Evolutionary conservation across 345 rosid species (phyloP).

Genomic region (Corymbia maculata): DNA sequence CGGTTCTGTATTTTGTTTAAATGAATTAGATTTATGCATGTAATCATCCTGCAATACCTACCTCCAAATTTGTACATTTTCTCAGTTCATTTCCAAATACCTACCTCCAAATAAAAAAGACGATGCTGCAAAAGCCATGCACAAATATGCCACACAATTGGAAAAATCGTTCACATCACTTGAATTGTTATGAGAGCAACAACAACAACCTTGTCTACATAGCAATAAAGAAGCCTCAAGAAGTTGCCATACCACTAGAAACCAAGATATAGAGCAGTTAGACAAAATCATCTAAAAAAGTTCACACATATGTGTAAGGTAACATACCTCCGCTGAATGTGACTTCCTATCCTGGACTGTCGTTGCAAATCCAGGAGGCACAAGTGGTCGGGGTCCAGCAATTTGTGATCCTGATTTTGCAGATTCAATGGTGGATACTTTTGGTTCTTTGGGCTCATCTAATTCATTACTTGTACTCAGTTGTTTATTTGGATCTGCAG

Average conservation of each 20-base stretch:
- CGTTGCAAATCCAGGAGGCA: constrained; percentile 92
- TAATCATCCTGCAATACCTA: neutral
- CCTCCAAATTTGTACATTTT: neutral
- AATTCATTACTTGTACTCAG: constrained; percentile 23
- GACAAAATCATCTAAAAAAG: neutral
- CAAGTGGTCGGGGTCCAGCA: constrained; percentile 80
- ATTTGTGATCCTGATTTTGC: constrained; percentile 35
- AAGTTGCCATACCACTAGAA: neutral
- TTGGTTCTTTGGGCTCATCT: constrained; percentile 20
- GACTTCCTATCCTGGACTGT: constrained; percentile 28
- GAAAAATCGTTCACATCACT: neutral
- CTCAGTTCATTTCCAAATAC: neutral
- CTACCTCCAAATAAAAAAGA: neutral
- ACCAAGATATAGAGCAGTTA: neutral
- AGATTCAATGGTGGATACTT: constrained; percentile 14
- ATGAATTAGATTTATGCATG: neutral
- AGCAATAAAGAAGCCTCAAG: neutral
- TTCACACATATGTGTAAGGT: neutral
- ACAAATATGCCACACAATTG: neutral
- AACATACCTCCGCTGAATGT: constrained; percentile 38
- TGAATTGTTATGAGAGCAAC: neutral
- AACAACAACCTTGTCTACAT: neutral
- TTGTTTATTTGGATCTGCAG: constrained; percentile 47
- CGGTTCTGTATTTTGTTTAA: neutral
- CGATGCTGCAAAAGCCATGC: neutral